Conservation (phyloP, 257 asterid genomes). For the Solanum lignicaule region DNA sequence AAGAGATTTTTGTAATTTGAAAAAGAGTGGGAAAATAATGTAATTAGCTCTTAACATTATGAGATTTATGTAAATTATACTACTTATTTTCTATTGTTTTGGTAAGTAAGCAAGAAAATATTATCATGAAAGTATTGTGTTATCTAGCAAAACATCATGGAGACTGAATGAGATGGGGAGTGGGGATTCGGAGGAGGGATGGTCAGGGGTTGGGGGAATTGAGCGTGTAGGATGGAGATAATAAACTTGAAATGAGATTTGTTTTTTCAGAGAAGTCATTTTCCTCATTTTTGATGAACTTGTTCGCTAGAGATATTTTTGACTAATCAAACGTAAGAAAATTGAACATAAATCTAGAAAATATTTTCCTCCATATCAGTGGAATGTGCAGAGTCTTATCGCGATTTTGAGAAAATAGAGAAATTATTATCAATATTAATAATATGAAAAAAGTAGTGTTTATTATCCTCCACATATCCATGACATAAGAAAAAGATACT, state of each 20-base stretch:
- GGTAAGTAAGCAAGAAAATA: not conserved
- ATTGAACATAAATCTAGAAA: not conserved
- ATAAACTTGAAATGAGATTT: not conserved
- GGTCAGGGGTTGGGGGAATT: not conserved
- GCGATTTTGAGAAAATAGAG: not conserved
- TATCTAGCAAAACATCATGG: not conserved
- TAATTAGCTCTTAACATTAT: not conserved
- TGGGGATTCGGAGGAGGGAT: not conserved
- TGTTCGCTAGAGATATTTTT: not conserved
- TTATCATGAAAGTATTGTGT: not conserved
- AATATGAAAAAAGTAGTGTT: not conserved
- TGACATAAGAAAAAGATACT: not conserved
- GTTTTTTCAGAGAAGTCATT: accelerated
- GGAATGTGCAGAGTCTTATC: not conserved
- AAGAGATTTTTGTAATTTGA: not conserved
- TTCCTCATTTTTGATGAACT: not conserved
- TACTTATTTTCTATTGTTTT: too few species aligned
- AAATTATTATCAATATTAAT: not conserved
- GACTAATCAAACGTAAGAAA: not conserved
- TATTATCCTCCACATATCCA: not conserved
- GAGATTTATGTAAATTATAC: not conserved
- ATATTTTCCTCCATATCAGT: not conserved
- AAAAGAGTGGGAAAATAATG: not conserved
- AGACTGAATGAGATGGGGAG: not conserved
- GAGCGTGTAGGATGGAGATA: not conserved